Conservation (phyloP, 1,139 yeast genomes). For the Protomyces pachydermus region DNA sequence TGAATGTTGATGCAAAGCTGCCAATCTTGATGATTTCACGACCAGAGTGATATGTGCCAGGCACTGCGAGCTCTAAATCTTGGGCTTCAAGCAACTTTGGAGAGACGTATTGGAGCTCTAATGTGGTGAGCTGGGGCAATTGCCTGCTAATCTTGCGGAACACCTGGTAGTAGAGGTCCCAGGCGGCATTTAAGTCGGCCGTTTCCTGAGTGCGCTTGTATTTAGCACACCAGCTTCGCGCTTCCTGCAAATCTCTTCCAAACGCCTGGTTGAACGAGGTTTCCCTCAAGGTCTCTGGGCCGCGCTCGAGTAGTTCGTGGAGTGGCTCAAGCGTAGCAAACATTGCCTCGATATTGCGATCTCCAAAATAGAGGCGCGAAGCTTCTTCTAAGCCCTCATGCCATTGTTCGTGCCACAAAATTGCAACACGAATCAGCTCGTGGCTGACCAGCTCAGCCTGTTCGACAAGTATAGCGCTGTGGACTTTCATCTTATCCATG, state of each 20-base stretch:
- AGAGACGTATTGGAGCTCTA: conserved; percentile 89
- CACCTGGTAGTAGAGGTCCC: conserved; percentile 94
- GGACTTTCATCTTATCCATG: conserved; percentile 85
- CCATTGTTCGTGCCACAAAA: conserved; percentile 97
- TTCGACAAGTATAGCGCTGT: conserved; percentile 76
- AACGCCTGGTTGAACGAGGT: conserved; percentile 88
- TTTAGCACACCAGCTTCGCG: conserved; percentile 87
- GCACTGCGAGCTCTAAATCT: conserved; percentile 81
- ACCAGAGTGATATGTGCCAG: conserved; percentile 88
- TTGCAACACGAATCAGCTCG: conserved; percentile 90
- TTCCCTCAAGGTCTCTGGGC: conserved; percentile 90
- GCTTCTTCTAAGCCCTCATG: conserved; percentile 97
- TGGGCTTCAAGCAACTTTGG: conserved; percentile 77
- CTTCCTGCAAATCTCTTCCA: conserved; percentile 89
- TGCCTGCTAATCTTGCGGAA: conserved; percentile 87
- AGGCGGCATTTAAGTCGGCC: conserved; percentile 88
- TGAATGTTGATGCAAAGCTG: conserved; percentile 72
- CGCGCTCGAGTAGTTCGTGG: conserved; percentile 72
- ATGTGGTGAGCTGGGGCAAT: conserved; percentile 75
- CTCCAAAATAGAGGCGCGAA: conserved; percentile 86
- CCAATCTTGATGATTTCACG: conserved; percentile 68
- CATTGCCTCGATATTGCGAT: conserved; percentile 92
- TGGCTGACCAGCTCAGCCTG: conserved; percentile 93
- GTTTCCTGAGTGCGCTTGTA: conserved; percentile 79
- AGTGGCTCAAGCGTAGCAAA: conserved; percentile 84